A percentile compares a stretch with the other conserved stretches of the same genome.
Evolutionary conservation across 345 rosid species (phyloP).

Genomic region (Salix koriyanagi): DNA sequence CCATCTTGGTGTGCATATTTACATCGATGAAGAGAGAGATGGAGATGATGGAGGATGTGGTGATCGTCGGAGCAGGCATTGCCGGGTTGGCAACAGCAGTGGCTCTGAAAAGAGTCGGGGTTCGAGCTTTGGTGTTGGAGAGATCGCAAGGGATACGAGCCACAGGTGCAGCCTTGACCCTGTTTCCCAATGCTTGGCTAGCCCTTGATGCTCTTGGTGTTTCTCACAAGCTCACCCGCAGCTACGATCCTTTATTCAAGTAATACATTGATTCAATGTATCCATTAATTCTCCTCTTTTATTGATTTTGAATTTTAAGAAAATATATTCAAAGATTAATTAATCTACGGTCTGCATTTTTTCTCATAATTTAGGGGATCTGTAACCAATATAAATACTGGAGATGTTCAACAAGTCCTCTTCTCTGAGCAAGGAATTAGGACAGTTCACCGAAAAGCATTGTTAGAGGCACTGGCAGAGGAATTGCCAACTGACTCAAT

Average conservation of each 20-base stretch:
- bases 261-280: background rate
- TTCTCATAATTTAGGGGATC: constrained; percentile 1
- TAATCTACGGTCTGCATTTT: background rate
- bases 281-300: too few relatives aligned
- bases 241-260: constrained; percentile 15
- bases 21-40: background rate
- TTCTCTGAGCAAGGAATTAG: background rate
- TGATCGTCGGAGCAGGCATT: constrained; percentile 38
- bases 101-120: constrained; percentile 28
- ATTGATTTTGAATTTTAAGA: background rate
- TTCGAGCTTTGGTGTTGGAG: constrained; percentile 27
- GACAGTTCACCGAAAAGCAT: constrained; percentile 15
- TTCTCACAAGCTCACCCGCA: constrained; percentile 27
- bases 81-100: constrained; percentile 36
- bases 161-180: constrained; percentile 31
- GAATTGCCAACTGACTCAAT: constrained; percentile 30
- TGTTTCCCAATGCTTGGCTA: constrained; percentile 35
- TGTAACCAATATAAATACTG: constrained; percentile 21
- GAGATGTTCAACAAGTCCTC: constrained; percentile 15
- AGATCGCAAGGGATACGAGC: constrained; percentile 16
- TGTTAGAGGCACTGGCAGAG: constrained; percentile 30
- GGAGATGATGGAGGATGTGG: constrained; percentile 25
- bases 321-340: too few relatives aligned
- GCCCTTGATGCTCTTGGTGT: constrained; percentile 41
- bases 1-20: background rate